phyloP scores from a whole-genome alignment of 1,139 yeast genomes.

The Meyerozyma athensensis region DNA sequence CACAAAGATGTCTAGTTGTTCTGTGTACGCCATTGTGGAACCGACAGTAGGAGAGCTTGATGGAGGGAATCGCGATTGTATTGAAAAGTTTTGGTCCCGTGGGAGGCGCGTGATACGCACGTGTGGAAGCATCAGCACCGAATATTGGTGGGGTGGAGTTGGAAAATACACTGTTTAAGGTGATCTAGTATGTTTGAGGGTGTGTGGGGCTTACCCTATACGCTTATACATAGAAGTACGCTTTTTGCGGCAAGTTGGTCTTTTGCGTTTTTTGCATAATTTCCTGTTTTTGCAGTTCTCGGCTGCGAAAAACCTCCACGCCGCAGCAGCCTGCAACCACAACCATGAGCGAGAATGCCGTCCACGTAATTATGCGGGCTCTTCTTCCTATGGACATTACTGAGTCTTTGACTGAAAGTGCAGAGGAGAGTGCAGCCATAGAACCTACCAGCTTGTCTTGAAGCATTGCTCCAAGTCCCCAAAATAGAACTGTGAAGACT shows the following conservation, averaged over 20 bases:
- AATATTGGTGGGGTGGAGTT: too few relatives aligned
- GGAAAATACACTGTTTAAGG: too few relatives aligned
- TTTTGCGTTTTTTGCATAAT: neutral
- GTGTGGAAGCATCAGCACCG: conserved; percentile 1
- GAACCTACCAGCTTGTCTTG: conserved; percentile 56
- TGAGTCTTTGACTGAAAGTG: conserved; percentile 50
- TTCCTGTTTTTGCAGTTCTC: neutral
- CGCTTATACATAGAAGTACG: neutral
- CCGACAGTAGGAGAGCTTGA: neutral
- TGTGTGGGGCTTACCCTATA: too few relatives aligned
- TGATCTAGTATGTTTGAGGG: too few relatives aligned
- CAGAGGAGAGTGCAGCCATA: conserved; percentile 37
- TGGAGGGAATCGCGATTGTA: conserved; percentile 1
- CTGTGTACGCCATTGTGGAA: conserved; percentile 24
- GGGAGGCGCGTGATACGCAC: neutral
- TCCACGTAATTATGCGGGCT: conserved; percentile 61
- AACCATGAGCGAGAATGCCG: conserved; percentile 44
- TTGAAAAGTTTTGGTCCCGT: conserved; percentile 1
- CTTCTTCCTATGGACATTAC: conserved; percentile 44
- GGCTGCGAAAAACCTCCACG: neutral
- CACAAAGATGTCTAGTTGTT: conserved; percentile 58
- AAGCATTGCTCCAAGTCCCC: conserved; percentile 73
- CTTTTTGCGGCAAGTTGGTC: neutral
- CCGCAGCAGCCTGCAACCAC: conserved; percentile 1
- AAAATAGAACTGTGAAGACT: conserved; percentile 39